These are phyloP conservation scores for Fusarium nygamai DNA, from an alignment of 2,329 filamentous ascomycete genomes.

Conservation along the genomic window DNA sequence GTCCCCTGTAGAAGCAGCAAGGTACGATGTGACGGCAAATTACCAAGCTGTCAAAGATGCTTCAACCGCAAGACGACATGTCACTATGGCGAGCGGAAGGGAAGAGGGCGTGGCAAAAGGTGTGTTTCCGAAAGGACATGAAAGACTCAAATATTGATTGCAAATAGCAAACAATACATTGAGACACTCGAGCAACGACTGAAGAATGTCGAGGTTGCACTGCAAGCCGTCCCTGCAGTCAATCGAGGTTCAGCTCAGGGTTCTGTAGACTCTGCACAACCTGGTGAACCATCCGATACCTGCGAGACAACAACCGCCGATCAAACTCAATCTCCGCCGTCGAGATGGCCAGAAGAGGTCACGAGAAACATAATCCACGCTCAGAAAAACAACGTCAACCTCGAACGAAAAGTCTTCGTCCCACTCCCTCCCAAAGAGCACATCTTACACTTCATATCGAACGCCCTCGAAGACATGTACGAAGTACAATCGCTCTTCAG, in stretches of 20 bases:
- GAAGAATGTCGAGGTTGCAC: neutral
- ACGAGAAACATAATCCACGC: neutral
- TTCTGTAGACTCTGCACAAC: neutral
- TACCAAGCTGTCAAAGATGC: neutral
- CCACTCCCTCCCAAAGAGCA: neutral
- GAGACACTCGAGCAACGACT: neutral
- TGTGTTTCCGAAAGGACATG: accelerated
- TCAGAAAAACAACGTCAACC: neutral
- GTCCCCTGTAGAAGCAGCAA: neutral
- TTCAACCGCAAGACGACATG: neutral
- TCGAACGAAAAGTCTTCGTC: neutral
- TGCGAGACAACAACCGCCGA: neutral
- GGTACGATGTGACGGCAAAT: neutral
- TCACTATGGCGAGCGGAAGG: neutral
- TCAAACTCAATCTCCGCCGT: neutral
- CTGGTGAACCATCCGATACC: accelerated
- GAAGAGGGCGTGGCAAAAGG: neutral
- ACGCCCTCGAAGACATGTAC: neutral
- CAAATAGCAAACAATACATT: neutral
- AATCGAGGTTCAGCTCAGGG: accelerated
- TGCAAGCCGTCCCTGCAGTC: accelerated
- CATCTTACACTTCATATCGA: neutral
- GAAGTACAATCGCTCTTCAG: neutral
- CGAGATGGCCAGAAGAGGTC: neutral
- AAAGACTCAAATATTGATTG: accelerated